A percentile compares a stretch with the other conserved stretches of the same genome.
Evolutionary conservation across 2,329 filamentous ascomycete species (phyloP).

Genomic region (Aspergillus arachidicola): DNA sequence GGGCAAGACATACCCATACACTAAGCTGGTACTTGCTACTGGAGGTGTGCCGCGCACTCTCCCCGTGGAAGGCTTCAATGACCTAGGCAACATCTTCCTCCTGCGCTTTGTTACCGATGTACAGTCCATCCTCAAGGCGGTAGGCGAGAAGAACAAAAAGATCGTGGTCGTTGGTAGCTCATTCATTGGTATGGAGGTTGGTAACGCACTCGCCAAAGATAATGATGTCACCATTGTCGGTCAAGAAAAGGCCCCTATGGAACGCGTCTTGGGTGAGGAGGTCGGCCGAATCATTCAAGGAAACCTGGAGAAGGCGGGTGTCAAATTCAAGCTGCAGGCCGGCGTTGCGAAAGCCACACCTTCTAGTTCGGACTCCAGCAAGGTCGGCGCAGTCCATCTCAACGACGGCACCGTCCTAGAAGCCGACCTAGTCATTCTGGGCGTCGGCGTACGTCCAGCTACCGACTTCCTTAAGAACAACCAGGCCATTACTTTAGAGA

Average conservation of each 20-base stretch:
- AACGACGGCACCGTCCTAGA: slow-evolving; percentile 83
- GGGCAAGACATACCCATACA: slow-evolving; percentile 73
- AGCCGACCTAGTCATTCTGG: slow-evolving; percentile 88
- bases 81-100: slow-evolving; percentile 82
- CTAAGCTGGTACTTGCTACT: slow-evolving; percentile 86
- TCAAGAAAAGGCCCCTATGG: slow-evolving; percentile 82
- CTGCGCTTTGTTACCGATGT: slow-evolving; percentile 77
- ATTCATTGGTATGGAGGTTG: slow-evolving; percentile 98
- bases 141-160: slow-evolving; percentile 83
- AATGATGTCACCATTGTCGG: slow-evolving; percentile 87
- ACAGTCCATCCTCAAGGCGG: slow-evolving; percentile 74
- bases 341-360: slow-evolving; percentile 81
- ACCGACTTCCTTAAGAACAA: slow-evolving; percentile 81
- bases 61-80: slow-evolving; percentile 82
- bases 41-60: slow-evolving; percentile 77
- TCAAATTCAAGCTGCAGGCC: slow-evolving; percentile 84
- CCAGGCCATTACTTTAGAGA: slow-evolving; percentile 67
- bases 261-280: slow-evolving; percentile 79
- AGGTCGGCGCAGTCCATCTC: slow-evolving; percentile 78
- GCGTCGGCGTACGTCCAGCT: slow-evolving; percentile 83
- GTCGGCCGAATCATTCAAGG: slow-evolving; percentile 81
- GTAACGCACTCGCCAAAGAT: slow-evolving; percentile 74
- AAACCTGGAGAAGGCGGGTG: slow-evolving; percentile 78
- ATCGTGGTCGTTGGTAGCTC: slow-evolving; percentile 89
- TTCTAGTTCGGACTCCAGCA: slow-evolving; percentile 65